Conservation (phyloP, 352 stramenopile species). For the Globisporangium recalcitrans region DNA sequence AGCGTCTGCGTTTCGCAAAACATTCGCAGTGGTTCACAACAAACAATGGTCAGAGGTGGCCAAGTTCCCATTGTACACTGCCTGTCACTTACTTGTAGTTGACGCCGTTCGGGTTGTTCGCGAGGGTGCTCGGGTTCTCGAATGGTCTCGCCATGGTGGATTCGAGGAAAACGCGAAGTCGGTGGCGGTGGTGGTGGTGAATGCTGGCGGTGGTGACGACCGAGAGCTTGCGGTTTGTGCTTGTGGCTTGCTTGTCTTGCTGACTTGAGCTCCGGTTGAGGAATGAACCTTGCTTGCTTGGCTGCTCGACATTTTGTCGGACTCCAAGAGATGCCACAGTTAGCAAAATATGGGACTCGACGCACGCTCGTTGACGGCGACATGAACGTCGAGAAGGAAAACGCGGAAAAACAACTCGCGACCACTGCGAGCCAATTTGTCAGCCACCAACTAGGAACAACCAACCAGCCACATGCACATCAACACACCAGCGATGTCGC, state of each 20-base stretch:
- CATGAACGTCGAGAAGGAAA: too few relatives aligned
- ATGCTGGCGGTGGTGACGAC: not conserved
- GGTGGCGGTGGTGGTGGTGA: conserved; percentile 2
- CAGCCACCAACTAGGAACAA: too few relatives aligned
- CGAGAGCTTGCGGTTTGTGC: not conserved
- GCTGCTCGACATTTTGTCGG: not conserved
- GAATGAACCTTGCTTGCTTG: not conserved
- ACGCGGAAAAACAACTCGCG: too few relatives aligned
- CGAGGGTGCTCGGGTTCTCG: not conserved
- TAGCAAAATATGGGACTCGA: not conserved
- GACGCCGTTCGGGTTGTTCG: not conserved
- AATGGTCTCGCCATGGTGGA: not conserved
- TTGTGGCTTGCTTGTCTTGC: not conserved
- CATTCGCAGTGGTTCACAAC: too few relatives aligned
- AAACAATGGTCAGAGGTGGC: too few relatives aligned
- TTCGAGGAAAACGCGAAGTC: not conserved
- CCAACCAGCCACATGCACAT: too few relatives aligned
- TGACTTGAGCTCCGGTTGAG: not conserved
- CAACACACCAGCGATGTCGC: too few relatives aligned
- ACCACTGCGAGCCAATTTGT: too few relatives aligned
- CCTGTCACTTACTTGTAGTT: not conserved
- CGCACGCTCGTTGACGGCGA: too few relatives aligned
- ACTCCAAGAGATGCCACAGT: not conserved
- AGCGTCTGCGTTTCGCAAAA: not conserved
- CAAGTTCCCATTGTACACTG: not conserved